These are phyloP conservation scores for Prunus yedoensis DNA, from an alignment of 331 rosid species.

Conservation along the genomic window DNA sequence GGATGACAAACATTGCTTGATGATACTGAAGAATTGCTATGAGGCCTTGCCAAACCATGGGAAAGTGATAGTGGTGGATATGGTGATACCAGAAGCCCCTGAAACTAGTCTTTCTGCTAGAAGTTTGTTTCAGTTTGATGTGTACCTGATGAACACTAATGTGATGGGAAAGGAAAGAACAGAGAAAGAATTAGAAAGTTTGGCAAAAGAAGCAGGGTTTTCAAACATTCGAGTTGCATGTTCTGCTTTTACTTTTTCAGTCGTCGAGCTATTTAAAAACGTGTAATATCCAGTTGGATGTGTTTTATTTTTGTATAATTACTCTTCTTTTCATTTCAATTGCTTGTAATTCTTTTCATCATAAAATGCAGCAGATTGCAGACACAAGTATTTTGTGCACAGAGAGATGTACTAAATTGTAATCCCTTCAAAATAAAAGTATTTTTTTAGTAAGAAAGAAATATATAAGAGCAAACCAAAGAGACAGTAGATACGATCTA, in stretches of 20 bases:
- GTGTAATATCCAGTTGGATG: background rate
- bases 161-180: slow-evolving; percentile 12
- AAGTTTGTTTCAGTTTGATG: slow-evolving; percentile 27
- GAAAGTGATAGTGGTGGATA: slow-evolving; percentile 24
- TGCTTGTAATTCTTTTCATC: too few species aligned
- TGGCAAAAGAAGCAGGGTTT: slow-evolving; percentile 30
- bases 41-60: slow-evolving; percentile 27
- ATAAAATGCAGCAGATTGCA: too few species aligned
- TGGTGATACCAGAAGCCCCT: slow-evolving; percentile 25
- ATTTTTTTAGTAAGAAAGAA: background rate
- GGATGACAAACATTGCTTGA: slow-evolving; percentile 15
- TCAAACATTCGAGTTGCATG: slow-evolving; percentile 11
- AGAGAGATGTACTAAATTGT: background rate
- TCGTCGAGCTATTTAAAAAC: slow-evolving; percentile 18
- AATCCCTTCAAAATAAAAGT: background rate
- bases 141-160: slow-evolving; percentile 20
- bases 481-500: background rate
- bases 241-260: slow-evolving; percentile 16
- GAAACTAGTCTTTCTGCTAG: slow-evolving; percentile 18
- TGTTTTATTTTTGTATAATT: background rate
- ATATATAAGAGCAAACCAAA: background rate
- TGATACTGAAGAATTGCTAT: slow-evolving; percentile 20
- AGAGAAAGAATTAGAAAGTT: slow-evolving; percentile 8
- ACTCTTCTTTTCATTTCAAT: background rate
- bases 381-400: too few species aligned